phyloP scores from a whole-genome alignment of 2,329 filamentous ascomycete genomes.

The Myrmaecium sp. region DNA sequence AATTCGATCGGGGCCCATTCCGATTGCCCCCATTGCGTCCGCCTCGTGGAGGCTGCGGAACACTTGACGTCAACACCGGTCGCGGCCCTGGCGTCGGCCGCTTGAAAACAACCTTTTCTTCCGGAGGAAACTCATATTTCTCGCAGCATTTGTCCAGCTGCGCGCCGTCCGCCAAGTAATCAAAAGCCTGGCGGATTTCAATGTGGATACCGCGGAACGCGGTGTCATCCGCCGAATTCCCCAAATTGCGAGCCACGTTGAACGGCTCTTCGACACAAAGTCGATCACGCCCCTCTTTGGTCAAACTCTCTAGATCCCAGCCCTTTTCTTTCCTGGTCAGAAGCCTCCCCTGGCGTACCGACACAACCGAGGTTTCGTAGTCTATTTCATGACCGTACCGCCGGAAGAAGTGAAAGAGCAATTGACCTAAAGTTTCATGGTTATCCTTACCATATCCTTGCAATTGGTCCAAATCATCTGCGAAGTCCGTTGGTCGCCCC shows the following conservation, averaged over 20 bases:
- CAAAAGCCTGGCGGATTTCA: conserved; percentile 78
- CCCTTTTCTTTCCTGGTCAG: conserved; percentile 72
- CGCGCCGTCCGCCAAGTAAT: conserved; percentile 52
- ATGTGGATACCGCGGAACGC: conserved; percentile 83
- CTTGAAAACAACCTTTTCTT: conserved; percentile 40
- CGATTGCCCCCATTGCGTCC: conserved; percentile 30
- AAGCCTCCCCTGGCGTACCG: conserved; percentile 64
- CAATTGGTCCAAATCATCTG: conserved; percentile 66
- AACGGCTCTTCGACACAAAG: conserved; percentile 96
- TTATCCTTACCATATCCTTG: conserved; percentile 62
- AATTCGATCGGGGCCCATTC: too few species aligned
- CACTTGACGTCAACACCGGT: conserved; percentile 34
- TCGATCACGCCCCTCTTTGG: conserved; percentile 43
- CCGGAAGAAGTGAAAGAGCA: conserved; percentile 92
- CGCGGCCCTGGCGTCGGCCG: conserved; percentile 34
- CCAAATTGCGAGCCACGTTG: conserved; percentile 74
- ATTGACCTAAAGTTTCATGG: conserved; percentile 61
- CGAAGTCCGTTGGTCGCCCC: conserved; percentile 59
- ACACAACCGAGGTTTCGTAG: conserved; percentile 70
- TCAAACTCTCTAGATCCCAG: conserved; percentile 50
- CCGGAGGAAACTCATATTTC: conserved; percentile 72
- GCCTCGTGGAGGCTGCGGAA: conserved; percentile 30
- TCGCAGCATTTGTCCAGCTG: conserved; percentile 75
- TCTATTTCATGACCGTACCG: conserved; percentile 90
- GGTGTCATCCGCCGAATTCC: conserved; percentile 90